A percentile compares a stretch with the other conserved stretches of the same genome.
Evolutionary conservation across 805 yeast genomes (phyloP).

Genomic region (Candida dajiaensis): DNA sequence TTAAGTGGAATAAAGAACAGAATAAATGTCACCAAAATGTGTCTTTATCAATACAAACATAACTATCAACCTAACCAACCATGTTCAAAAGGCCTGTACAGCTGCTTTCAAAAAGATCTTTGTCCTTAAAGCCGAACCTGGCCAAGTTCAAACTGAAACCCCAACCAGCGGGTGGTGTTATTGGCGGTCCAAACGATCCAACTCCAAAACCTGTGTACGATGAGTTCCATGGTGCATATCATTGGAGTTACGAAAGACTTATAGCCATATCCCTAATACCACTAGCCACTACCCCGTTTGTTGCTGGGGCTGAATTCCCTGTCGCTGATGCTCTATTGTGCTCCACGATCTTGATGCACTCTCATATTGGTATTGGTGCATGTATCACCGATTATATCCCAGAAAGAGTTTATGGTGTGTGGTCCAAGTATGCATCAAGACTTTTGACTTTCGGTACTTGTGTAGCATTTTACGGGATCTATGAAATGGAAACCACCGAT

Average conservation of each 20-base stretch:
- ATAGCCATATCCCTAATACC: slow-evolving; percentile 61
- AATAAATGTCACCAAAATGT: background rate
- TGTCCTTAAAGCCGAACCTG: slow-evolving; percentile 23
- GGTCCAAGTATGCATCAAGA: slow-evolving; percentile 56
- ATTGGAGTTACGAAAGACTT: slow-evolving; percentile 67
- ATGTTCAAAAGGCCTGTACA: slow-evolving; percentile 1
- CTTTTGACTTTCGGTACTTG: slow-evolving; percentile 58
- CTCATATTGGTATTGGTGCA: slow-evolving; percentile 66
- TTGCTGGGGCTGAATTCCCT: slow-evolving; percentile 43
- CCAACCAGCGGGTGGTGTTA: slow-evolving; percentile 70
- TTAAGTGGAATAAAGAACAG: background rate
- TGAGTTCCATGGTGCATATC: slow-evolving; percentile 60
- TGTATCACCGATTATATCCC: slow-evolving; percentile 81
- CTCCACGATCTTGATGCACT: slow-evolving; percentile 53
- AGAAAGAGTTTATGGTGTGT: slow-evolving; percentile 59
- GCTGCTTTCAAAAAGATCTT: slow-evolving; percentile 1
- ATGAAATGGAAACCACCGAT: slow-evolving; percentile 58
- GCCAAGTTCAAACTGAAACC: slow-evolving; percentile 40
- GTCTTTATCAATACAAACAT: no score
- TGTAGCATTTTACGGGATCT: slow-evolving; percentile 65
- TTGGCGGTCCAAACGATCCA: slow-evolving; percentile 70
- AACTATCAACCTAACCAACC: background rate
- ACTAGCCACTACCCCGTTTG: slow-evolving; percentile 52
- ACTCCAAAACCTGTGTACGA: slow-evolving; percentile 53
- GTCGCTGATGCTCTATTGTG: slow-evolving; percentile 52